Evolutionary conservation across 371 early-diverging fungal species (phyloP).

Genomic region (Conidiobolus incongruus): DNA sequence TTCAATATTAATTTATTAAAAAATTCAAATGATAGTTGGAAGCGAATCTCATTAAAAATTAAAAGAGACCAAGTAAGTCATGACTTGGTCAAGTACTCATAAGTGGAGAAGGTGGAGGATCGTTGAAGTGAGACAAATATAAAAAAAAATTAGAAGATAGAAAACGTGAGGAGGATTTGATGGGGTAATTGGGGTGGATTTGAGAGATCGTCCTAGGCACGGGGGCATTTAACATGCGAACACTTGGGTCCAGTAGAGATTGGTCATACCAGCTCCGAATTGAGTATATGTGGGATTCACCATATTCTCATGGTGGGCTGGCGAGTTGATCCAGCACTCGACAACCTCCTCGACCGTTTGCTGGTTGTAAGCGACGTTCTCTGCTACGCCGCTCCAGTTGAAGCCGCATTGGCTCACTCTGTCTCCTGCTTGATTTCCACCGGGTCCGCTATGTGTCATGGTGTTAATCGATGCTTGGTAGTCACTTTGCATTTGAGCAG

Average conservation of each 20-base stretch:
- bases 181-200: too few relatives aligned
- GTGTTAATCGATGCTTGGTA: conserved; percentile 3
- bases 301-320: conserved; percentile 7
- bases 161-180: too few relatives aligned
- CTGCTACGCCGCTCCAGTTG: conserved; percentile 9
- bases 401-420: conserved; percentile 6
- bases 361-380: conserved; percentile 18
- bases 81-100: too few relatives aligned
- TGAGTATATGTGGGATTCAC: background rate
- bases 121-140: too few relatives aligned
- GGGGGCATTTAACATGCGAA: too few relatives aligned
- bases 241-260: conserved; percentile 1
- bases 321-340: conserved; percentile 7
- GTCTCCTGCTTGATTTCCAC: conserved; percentile 3
- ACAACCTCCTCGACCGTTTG: background rate
- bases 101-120: too few relatives aligned
- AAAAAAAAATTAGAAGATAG: too few relatives aligned
- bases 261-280: background rate
- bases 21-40: too few relatives aligned
- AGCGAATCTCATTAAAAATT: too few relatives aligned
- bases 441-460: conserved; percentile 11
- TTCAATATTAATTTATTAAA: too few relatives aligned
- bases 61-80: too few relatives aligned
- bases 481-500: background rate
- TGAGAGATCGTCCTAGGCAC: too few relatives aligned